Evolutionary conservation across 441 rosid species (phyloP).

Genomic region (Pelargonium myrrhifolium): DNA sequence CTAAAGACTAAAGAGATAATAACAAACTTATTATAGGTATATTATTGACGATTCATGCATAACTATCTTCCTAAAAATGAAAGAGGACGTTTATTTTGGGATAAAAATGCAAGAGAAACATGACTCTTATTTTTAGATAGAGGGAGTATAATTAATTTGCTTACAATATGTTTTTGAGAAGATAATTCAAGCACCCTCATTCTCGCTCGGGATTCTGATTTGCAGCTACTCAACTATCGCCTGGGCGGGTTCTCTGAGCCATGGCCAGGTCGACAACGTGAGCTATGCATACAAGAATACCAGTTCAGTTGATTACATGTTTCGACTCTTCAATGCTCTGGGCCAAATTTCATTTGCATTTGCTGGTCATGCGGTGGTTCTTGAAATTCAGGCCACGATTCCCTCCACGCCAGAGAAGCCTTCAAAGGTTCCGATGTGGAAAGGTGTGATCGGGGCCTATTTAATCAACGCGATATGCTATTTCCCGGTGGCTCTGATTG

Average conservation of each 20-base stretch:
- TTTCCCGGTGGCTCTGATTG: conserved; percentile 77
- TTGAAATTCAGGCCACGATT: conserved; percentile 90
- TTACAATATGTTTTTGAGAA: no score
- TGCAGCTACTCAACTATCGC: conserved; percentile 89
- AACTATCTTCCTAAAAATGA: no score
- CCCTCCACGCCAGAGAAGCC: conserved; percentile 83
- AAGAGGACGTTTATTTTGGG: no score
- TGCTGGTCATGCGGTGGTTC: conserved; percentile 87
- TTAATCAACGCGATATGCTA: conserved; percentile 83
- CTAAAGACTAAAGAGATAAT: no score
- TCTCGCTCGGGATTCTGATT: not conserved
- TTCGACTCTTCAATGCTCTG: conserved; percentile 68
- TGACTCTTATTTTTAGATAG: no score
- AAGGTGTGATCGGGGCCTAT: conserved; percentile 73
- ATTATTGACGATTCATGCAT: no score
- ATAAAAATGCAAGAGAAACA: no score
- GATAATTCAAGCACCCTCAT: no score
- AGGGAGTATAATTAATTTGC: no score
- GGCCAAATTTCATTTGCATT: conserved; percentile 87
- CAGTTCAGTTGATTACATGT: conserved; percentile 45
- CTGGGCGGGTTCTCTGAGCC: conserved; percentile 66
- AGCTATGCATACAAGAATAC: conserved; percentile 57
- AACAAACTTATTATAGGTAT: no score
- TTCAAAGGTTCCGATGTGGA: conserved; percentile 82
- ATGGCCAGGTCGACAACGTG: conserved; percentile 50